A percentile compares a stretch with the other conserved stretches of the same genome.
phyloP scores from a whole-genome alignment of 768 basidiomycete genomes.

The Basidioascus undulatus region DNA sequence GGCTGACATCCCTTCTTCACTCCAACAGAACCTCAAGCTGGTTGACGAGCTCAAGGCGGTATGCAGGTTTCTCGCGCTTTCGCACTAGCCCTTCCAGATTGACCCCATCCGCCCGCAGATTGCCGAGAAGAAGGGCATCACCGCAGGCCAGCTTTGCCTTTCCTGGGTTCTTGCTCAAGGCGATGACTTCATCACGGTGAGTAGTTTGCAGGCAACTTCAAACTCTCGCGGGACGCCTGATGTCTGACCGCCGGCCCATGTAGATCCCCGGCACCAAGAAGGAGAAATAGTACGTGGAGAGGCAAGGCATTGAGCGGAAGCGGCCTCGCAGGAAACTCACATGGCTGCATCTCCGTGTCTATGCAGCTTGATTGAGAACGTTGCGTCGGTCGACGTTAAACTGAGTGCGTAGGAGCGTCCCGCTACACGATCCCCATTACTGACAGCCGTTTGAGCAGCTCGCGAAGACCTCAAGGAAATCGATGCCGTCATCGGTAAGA shows the following conservation, averaged over 20 bases:
- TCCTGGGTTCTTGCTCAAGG: slow-evolving; percentile 16
- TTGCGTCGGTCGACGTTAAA: neutral
- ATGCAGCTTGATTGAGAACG: neutral
- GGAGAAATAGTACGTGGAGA: too few relatives aligned
- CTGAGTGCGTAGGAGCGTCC: too few relatives aligned
- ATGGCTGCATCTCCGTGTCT: too few relatives aligned
- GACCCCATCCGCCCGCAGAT: slow-evolving; percentile 1
- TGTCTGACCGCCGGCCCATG: too few relatives aligned
- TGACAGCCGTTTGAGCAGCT: too few relatives aligned
- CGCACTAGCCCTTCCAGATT: neutral
- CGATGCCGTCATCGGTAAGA: neutral
- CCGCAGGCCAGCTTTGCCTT: slow-evolving; percentile 13
- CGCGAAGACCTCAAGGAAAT: neutral
- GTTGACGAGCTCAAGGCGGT: slow-evolving; percentile 13
- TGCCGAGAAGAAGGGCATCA: slow-evolving; percentile 14
- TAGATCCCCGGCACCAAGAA: neutral
- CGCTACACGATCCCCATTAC: too few relatives aligned
- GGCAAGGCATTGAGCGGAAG: too few relatives aligned
- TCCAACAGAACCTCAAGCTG: slow-evolving; percentile 14
- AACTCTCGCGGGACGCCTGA: too few relatives aligned
- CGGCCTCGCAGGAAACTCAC: too few relatives aligned
- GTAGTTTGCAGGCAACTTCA: too few relatives aligned
- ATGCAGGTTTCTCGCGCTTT: neutral
- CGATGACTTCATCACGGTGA: too few relatives aligned
- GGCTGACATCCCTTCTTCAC: too few relatives aligned